Conservation (phyloP, 2,329 filamentous ascomycete genomes). For the Pseudogymnoascus sp. region DNA sequence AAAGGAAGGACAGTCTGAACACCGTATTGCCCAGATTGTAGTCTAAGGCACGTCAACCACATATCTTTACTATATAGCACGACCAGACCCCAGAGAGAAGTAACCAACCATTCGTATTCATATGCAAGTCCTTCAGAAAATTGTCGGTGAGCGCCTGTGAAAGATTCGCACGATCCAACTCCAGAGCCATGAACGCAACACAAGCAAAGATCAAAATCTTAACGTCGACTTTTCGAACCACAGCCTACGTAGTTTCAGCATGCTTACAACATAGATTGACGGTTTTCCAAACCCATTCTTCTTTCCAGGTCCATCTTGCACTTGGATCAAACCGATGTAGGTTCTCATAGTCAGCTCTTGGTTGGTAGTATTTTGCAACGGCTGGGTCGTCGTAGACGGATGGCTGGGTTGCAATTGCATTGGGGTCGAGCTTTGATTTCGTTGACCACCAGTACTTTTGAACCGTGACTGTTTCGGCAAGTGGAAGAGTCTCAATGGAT, state of each 20-base stretch:
- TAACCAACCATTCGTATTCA: conserved; percentile 39
- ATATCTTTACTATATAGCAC: neutral
- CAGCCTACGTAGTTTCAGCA: conserved; percentile 9
- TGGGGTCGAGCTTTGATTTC: conserved; percentile 17
- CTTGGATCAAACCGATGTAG: conserved; percentile 35
- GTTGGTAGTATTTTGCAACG: conserved; percentile 21
- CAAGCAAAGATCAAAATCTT: conserved; percentile 33
- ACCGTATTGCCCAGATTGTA: conserved; percentile 42
- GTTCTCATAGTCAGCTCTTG: conserved; percentile 33
- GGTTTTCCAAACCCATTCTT: conserved; percentile 24
- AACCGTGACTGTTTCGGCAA: conserved; percentile 14
- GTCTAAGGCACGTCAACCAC: conserved; percentile 26
- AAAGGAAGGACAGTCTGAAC: conserved; percentile 34
- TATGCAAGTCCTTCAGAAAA: conserved; percentile 48
- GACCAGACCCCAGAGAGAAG: neutral
- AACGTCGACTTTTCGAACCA: conserved; percentile 28
- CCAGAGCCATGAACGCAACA: conserved; percentile 55
- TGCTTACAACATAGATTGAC: neutral
- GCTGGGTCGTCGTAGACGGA: conserved; percentile 25
- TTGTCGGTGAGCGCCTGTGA: conserved; percentile 55
- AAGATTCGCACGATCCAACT: conserved; percentile 56
- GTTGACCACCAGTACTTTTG: conserved; percentile 25
- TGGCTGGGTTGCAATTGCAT: conserved; percentile 24
- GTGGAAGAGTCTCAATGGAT: neutral
- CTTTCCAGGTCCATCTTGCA: conserved; percentile 34